These are phyloP conservation scores for Camellia lanceoleosa DNA, from an alignment of 148 eudicot species.

Conservation along the genomic window DNA sequence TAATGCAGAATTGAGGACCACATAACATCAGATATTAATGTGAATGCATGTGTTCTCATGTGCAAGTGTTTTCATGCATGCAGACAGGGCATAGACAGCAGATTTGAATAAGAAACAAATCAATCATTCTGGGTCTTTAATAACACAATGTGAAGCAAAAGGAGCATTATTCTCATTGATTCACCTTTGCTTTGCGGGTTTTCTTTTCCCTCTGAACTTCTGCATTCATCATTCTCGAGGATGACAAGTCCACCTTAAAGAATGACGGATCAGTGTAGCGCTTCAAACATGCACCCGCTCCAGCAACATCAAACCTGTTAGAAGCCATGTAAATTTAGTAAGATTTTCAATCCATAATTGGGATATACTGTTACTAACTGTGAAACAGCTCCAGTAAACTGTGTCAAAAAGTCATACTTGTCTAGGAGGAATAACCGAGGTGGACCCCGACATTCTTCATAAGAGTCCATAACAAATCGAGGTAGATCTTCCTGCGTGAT, in stretches of 20 bases:
- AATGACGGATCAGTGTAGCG: conserved; percentile 97
- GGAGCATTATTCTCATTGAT: too few relatives aligned
- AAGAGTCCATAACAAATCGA: conserved; percentile 93
- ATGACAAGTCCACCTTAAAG: conserved; percentile 57
- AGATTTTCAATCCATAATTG: conserved; percentile 3
- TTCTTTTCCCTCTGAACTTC: conserved; percentile 82
- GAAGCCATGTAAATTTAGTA: background rate
- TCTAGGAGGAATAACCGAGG: conserved; percentile 93
- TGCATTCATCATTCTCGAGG: conserved; percentile 39
- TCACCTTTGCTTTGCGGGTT: conserved; percentile 79
- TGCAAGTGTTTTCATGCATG: too few relatives aligned
- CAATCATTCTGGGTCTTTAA: too few relatives aligned
- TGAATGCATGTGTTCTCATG: too few relatives aligned
- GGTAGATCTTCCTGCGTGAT: conserved; percentile 76
- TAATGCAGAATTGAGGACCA: too few relatives aligned
- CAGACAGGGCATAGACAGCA: too few relatives aligned
- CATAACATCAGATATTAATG: too few relatives aligned
- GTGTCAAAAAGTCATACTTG: conserved; percentile 51
- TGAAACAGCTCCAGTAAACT: background rate
- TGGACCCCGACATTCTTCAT: conserved; percentile 95
- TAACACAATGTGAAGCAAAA: too few relatives aligned
- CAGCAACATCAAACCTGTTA: conserved; percentile 92
- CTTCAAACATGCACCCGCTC: conserved; percentile 96
- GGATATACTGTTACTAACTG: background rate
- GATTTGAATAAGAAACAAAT: too few relatives aligned